phyloP scores from a whole-genome alignment of 1,139 yeast genomes.

The Yamadazyma membranifaciens region DNA sequence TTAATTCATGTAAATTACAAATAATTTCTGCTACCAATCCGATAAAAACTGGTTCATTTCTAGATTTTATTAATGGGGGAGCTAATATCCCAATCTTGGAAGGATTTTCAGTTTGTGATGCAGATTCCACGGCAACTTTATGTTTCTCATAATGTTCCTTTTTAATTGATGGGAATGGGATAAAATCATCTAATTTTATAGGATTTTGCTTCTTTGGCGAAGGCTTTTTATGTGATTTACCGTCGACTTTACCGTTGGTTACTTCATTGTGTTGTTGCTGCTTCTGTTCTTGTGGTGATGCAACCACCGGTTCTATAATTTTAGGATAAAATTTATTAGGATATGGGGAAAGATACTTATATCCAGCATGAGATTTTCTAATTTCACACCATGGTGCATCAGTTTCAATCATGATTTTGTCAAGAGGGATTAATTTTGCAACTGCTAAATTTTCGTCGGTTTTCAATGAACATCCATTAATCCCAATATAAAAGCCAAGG shows the following conservation, averaged over 20 bases:
- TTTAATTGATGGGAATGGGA: constrained; percentile 65
- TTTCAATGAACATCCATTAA: constrained; percentile 91
- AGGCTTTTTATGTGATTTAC: background rate
- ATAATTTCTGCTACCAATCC: constrained; percentile 80
- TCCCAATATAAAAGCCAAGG: constrained; percentile 69
- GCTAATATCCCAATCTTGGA: constrained; percentile 32
- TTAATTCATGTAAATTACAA: constrained; percentile 47
- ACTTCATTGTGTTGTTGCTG: background rate
- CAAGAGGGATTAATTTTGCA: constrained; percentile 63
- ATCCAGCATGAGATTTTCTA: constrained; percentile 77
- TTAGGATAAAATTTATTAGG: constrained; percentile 59
- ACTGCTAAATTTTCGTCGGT: constrained; percentile 71
- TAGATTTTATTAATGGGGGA: constrained; percentile 66
- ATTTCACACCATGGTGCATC: constrained; percentile 99
- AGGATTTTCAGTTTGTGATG: constrained; percentile 9
- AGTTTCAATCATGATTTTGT: constrained; percentile 77
- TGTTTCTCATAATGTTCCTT: constrained; percentile 56
- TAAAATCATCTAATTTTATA: constrained; percentile 35
- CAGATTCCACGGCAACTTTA: constrained; percentile 20
- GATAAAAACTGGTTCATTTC: constrained; percentile 90
- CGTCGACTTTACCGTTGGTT: background rate
- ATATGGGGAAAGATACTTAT: constrained; percentile 49
- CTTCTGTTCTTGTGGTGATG: background rate
- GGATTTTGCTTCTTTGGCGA: constrained; percentile 9
- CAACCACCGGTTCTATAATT: constrained; percentile 10